Evolutionary conservation across 192 early-diverging fungal genomes (phyloP).

Genomic region (Backusella sp.): DNA sequence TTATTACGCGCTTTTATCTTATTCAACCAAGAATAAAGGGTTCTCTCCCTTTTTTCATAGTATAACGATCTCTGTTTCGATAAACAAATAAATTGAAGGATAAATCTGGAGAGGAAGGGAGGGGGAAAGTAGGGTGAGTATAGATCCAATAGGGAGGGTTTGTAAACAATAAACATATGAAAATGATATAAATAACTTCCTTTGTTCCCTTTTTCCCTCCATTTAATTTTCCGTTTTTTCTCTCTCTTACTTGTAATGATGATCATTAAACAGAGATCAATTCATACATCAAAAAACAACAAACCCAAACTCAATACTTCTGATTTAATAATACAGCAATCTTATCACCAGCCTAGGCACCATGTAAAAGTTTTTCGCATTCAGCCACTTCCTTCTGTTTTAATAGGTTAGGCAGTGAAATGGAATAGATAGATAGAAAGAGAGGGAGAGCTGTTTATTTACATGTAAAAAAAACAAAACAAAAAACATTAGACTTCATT

Average conservation of each 20-base stretch:
- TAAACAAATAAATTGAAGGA: neutral
- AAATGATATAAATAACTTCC: neutral
- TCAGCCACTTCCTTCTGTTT: slow-evolving; percentile 5
- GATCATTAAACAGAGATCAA: neutral
- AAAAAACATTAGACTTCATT: slow-evolving; percentile 10
- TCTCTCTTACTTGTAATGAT: neutral
- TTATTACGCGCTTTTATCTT: neutral
- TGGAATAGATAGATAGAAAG: neutral
- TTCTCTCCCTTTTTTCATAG: neutral
- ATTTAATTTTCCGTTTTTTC: neutral
- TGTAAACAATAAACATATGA: slow-evolving; percentile 4
- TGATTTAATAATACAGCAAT: neutral
- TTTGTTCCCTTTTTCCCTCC: neutral
- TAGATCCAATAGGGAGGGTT: neutral
- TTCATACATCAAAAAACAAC: neutral
- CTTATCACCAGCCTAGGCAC: neutral
- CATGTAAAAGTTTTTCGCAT: neutral
- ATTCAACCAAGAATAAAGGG: neutral
- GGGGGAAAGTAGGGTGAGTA: neutral
- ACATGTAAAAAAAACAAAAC: neutral
- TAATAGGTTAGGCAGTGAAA: neutral
- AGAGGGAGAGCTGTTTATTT: neutral
- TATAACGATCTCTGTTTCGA: neutral
- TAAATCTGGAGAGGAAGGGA: neutral
- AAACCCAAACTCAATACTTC: neutral